Evolutionary conservation across 1,284 basidiomycete species (phyloP).

Genomic region (Ustilago loliicola): DNA sequence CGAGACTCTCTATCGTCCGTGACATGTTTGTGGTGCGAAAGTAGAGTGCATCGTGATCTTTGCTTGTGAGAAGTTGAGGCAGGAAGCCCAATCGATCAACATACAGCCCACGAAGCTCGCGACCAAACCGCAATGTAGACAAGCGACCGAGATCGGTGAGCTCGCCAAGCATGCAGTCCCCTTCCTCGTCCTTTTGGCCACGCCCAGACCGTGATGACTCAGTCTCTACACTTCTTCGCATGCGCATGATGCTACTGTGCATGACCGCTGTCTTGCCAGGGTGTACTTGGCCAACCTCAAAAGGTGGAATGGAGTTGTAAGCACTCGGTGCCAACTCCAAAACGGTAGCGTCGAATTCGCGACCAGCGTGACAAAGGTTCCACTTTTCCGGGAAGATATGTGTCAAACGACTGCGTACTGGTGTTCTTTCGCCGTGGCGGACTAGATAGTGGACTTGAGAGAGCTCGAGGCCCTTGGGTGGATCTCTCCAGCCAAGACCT

Average conservation of each 20-base stretch:
- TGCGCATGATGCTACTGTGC: constrained; percentile 45
- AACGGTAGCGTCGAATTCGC: constrained; percentile 59
- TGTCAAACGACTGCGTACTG: constrained; percentile 63
- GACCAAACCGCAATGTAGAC: constrained; percentile 79
- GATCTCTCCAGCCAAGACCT: constrained; percentile 59
- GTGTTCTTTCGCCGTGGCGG: constrained; percentile 67
- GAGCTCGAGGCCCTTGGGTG: constrained; percentile 57
- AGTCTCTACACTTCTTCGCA: constrained; percentile 56
- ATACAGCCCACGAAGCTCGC: constrained; percentile 78
- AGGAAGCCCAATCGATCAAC: constrained; percentile 76
- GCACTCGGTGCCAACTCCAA: constrained; percentile 39
- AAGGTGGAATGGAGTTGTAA: constrained; percentile 28
- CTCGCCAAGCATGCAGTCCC: constrained; percentile 77
- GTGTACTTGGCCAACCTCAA: constrained; percentile 36
- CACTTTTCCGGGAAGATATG: constrained; percentile 61
- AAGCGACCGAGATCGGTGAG: constrained; percentile 82
- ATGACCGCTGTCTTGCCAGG: constrained; percentile 30
- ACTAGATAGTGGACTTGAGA: constrained; percentile 65
- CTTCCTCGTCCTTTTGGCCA: constrained; percentile 40
- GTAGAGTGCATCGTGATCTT: constrained; percentile 56
- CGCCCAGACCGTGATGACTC: constrained; percentile 28
- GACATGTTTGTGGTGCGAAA: constrained; percentile 79
- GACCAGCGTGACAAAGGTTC: constrained; percentile 66
- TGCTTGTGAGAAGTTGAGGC: constrained; percentile 43
- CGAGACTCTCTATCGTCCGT: constrained; percentile 81